phyloP scores from a whole-genome alignment of 495 filamentous ascomycete genomes.

The Lasiosphaeriaceae sp. region DNA sequence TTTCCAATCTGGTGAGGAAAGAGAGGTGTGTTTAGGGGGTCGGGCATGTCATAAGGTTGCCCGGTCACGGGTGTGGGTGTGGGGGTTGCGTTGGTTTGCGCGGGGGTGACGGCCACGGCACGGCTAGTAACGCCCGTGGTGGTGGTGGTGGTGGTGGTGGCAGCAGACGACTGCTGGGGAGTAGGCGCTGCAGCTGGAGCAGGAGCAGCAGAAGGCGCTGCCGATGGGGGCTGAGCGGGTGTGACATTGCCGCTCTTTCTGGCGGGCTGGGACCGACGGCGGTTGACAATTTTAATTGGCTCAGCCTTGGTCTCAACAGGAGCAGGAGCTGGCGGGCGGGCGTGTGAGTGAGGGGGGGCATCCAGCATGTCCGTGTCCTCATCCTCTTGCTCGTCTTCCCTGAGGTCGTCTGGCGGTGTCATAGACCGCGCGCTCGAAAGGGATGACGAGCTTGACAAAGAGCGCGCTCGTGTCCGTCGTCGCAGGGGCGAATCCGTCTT shows the following conservation, averaged over 20 bases:
- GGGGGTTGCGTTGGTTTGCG: conserved; percentile 7
- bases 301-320: conserved; percentile 15
- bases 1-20: conserved; percentile 23
- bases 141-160: conserved; percentile 4
- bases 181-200: too few relatives aligned
- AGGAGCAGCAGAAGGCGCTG: conserved; percentile 1
- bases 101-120: conserved; percentile 6
- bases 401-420: conserved; percentile 22
- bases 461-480: conserved; percentile 18
- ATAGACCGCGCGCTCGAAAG: conserved; percentile 32
- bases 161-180: conserved; percentile 4
- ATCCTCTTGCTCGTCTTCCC: conserved; percentile 11
- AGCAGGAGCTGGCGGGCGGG: conserved; percentile 9
- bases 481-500: conserved; percentile 24
- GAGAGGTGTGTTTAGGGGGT: conserved; percentile 24
- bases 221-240: conserved; percentile 25
- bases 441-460: conserved; percentile 29
- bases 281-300: conserved; percentile 30
- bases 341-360: conserved; percentile 24
- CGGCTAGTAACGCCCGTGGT: conserved; percentile 6
- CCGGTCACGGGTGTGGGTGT: conserved; percentile 10
- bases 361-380: conserved; percentile 9
- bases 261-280: conserved; percentile 23
- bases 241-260: conserved; percentile 37
- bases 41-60: conserved; percentile 30